Evolutionary conservation across 23 red algal species (phyloP).

Genomic region (Gracilaria caudata): DNA sequence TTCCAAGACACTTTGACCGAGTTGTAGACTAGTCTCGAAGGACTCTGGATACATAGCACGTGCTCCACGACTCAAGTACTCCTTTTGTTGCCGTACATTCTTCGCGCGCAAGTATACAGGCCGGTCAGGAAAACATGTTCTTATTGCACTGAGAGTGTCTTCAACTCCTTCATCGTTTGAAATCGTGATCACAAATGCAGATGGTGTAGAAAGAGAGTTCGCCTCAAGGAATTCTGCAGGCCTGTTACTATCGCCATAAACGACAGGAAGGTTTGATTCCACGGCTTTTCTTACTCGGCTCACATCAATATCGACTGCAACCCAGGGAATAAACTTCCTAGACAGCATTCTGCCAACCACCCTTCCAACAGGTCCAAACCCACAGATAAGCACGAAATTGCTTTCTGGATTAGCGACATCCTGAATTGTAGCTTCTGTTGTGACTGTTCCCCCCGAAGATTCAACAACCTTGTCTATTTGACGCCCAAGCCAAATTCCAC

Average conservation of each 20-base stretch:
- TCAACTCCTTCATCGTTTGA: constrained; percentile 50
- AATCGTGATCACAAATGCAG: constrained; percentile 80
- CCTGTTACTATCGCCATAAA: constrained; percentile 71
- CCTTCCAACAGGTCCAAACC: constrained; percentile 88
- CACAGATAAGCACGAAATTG: constrained; percentile 82
- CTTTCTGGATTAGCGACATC: constrained; percentile 30
- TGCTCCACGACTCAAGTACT: constrained; percentile 62
- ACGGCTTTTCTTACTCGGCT: constrained; percentile 58
- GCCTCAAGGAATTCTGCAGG: constrained; percentile 60
- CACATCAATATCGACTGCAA: constrained; percentile 83
- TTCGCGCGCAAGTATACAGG: constrained; percentile 91
- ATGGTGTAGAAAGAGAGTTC: constrained; percentile 43
- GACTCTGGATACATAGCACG: constrained; percentile 78
- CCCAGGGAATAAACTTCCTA: constrained; percentile 79
- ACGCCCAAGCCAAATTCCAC: constrained; percentile 58
- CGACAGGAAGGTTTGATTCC: constrained; percentile 60
- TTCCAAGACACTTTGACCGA: constrained; percentile 76
- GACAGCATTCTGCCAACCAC: constrained; percentile 90
- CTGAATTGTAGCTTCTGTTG: constrained; percentile 50
- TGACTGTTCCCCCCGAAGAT: constrained; percentile 44
- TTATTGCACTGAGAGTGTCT: constrained; percentile 58
- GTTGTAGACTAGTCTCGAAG: constrained; percentile 86
- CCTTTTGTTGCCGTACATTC: constrained; percentile 73
- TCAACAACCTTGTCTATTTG: constrained; percentile 58
- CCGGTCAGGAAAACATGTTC: constrained; percentile 63